A percentile compares a stretch with the other conserved stretches of the same genome.
phyloP scores from a whole-genome alignment of 176 grass and related monocot genomes.

The Bromus sterilis region DNA sequence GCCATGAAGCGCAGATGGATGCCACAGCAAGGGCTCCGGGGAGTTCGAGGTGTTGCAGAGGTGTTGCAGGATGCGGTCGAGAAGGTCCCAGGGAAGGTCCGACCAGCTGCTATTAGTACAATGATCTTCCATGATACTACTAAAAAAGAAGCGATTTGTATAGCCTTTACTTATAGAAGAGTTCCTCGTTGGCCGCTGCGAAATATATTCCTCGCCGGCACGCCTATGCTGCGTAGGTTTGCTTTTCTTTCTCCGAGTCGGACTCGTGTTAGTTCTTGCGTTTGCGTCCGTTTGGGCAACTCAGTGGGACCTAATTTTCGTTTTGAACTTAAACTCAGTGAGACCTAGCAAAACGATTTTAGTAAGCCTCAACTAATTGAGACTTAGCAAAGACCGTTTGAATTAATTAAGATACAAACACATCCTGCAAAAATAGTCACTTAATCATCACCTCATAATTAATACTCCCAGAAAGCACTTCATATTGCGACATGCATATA shows the following conservation, averaged over 20 bases:
- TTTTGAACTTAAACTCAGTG: too few relatives aligned
- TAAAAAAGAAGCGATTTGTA: background rate
- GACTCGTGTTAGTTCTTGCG: too few relatives aligned
- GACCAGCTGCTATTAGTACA: background rate
- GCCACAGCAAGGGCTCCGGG: background rate
- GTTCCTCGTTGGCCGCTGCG: too few relatives aligned
- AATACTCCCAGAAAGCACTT: background rate
- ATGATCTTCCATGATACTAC: background rate
- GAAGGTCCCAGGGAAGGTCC: background rate
- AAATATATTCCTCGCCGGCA: too few relatives aligned
- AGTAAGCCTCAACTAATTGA: too few relatives aligned
- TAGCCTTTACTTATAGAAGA: too few relatives aligned
- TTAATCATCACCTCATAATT: background rate
- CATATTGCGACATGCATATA: background rate
- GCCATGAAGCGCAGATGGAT: background rate
- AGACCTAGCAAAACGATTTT: too few relatives aligned
- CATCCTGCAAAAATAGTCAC: background rate
- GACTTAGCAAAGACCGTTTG: too few relatives aligned
- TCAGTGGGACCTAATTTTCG: too few relatives aligned
- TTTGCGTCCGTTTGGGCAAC: too few relatives aligned
- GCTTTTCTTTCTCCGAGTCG: too few relatives aligned
- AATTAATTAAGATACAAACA: background rate
- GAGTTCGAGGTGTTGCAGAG: constrained; percentile 6
- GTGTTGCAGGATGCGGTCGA: background rate
- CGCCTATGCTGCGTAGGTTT: too few relatives aligned